phyloP scores from a whole-genome alignment of 805 yeast genomes.

The Kuraishia piskuri region DNA sequence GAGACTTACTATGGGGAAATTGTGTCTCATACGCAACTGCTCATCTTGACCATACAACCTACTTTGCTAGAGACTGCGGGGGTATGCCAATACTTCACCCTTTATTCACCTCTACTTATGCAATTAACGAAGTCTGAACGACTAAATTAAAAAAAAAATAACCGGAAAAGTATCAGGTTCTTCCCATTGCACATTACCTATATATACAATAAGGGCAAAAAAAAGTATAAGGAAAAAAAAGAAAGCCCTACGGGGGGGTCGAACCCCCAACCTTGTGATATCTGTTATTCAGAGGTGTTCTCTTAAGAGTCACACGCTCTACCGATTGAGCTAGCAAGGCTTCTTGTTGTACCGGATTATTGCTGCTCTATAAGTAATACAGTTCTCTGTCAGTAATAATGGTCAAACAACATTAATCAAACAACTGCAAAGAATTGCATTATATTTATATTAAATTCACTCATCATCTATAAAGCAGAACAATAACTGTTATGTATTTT shows the following conservation, averaged over 20 bases:
- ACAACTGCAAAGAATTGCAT: neutral
- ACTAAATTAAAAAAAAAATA: too few relatives aligned
- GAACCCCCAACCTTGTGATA: slow-evolving; percentile 13
- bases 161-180: too few relatives aligned
- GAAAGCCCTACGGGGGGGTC: slow-evolving; percentile 11
- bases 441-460: neutral
- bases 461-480: neutral
- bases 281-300: neutral
- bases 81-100: neutral
- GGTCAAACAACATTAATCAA: neutral
- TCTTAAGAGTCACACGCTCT: slow-evolving; percentile 13
- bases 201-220: slow-evolving; percentile 1
- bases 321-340: slow-evolving; percentile 13
- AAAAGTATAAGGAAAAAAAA: slow-evolving; percentile 2
- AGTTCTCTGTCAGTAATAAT: neutral
- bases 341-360: neutral
- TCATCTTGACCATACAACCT: neutral
- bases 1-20: neutral
- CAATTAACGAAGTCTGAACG: too few relatives aligned
- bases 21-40: neutral
- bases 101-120: neutral
- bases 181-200: too few relatives aligned
- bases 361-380: neutral
- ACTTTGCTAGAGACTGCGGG: neutral
- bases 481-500: slow-evolving; percentile 4